Evolutionary conservation across 345 rosid species (phyloP), one percentile per base, ranked within the genome.

Genomic region (Hypericum perforatum): DNA sequence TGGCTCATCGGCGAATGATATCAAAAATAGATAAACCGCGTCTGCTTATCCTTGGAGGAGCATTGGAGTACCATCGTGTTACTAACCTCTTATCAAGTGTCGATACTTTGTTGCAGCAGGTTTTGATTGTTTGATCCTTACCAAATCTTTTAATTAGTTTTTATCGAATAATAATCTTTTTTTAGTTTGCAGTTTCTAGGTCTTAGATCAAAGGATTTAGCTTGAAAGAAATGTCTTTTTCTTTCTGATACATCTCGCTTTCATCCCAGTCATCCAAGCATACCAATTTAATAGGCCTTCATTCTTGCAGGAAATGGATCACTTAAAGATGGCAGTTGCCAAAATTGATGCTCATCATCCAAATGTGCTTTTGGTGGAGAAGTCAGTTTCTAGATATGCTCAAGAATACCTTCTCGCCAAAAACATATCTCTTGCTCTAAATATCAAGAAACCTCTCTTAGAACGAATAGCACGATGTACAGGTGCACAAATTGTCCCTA

Each of bases 1-100:
- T 94, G 67, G 94, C 97, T 60, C 95, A 94, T 70, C 85, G 94
- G 39, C 81, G 94, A 63, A 89, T 94, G 99, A 82, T 75, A 57
- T 73, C 94, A 49, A 86, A 79, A 69, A 70, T 84, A 51, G 94
- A 82, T 68, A 94, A 77, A 76, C 87, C 95, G 59, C 89, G 92
- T 46, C 56, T 94, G 43, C 53, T 94, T 76, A 89, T 94, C 68
- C 94, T 94, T 52, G 94, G 87, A 43, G 94, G 97, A 59, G 97
- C 91, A 62, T 94, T 89, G 41, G 97, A 94, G 77, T 94, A 94
- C 72, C 99, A 94, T 65, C 85, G 97, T 46, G 97, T 94, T 62
- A 65, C 95, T 48, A 89, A 82, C 61, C 82, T 64, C 66, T 74
- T 89, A 54, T 94, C 95, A 39, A 84, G 99, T 74, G 80, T 89